phyloP scores from a whole-genome alignment of 148 eudicot species.

The Arbutus unedo region DNA sequence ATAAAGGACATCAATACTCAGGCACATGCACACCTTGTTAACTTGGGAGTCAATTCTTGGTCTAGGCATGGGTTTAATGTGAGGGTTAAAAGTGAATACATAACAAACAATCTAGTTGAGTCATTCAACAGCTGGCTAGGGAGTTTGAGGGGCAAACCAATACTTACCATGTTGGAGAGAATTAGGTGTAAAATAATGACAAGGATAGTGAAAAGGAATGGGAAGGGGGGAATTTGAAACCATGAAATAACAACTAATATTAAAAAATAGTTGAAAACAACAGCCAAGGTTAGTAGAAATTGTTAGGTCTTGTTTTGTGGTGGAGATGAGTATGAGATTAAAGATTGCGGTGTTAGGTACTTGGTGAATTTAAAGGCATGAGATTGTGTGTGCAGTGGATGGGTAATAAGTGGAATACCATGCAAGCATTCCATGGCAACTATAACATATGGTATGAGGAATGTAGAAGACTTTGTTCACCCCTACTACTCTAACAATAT shows the following conservation, averaged over 20 bases:
- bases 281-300: not conserved
- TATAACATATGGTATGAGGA: not conserved
- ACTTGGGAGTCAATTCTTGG: no score
- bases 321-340: not conserved
- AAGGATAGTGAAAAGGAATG: not conserved
- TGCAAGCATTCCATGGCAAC: not conserved
- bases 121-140: not conserved
- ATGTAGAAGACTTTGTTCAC: not conserved
- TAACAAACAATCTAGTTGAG: not conserved
- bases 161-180: not conserved
- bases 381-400: not conserved
- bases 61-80: not conserved
- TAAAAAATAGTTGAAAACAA: not conserved
- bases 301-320: not conserved
- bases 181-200: not conserved
- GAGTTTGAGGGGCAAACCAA: not conserved
- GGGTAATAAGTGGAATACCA: not conserved
- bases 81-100: not conserved
- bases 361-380: not conserved
- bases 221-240: not conserved
- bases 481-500: not conserved
- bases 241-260: not conserved
- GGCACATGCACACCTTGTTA: no score
- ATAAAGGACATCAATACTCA: no score
- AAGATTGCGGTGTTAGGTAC: not conserved